Base-by-base conservation (phyloP, 176 grass and related monocot species). In the Eremochloa ophiuroides region DNA sequence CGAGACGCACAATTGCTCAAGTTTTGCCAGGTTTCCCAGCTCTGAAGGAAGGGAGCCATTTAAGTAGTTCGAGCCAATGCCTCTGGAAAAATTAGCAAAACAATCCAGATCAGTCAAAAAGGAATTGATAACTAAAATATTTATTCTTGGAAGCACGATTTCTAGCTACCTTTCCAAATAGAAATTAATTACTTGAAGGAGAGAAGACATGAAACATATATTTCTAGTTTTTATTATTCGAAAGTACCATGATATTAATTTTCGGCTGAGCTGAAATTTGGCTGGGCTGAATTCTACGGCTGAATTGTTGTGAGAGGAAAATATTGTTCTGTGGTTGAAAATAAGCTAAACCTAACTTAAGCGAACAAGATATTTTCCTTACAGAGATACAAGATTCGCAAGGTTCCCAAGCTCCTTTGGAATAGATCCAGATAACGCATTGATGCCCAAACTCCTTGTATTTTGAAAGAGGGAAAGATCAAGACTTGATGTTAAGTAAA, bases 391-490 rank as follows among this genome's bases (percentile, higher is more conserved):
- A 9, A 97, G 87, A 20, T 90, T 84, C 1, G 28, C 16, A 78
- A 97, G 95, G 35, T 93, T 91, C 6, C 95, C 92, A 0, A 97
- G 75, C 70, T 94, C 95, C 84, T 92, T 94, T 13, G 92, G 95
- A 69, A 94, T 22, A 69, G 90, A 40, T 62, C 95, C 95, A 50
- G 90, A 92, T 34, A 97, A 94, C 42, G 92, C 77, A 91, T 97
- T 97, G 71, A n/a, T n/a, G n/a, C n/a, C 62, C 69, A 35, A 70
- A 83, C 0, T 26, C 89, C 95, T 93, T 79, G 44, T 60, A 62
- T 80, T 6, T 88, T 79, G 28, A 88, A 90, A 7, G 53, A 90
- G 10, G 53, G 3, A 66, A 38, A 84, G 62, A 1, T 40, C 51
- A 37, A 23, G n/a, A 8, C 59, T 31, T 38, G 1, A 82, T 40